Percentiles rank a stretch among this genome's conserved stretches.
These are phyloP conservation scores for Hyaloperonospora brassicae DNA, from an alignment of 352 stramenopile species.

Conservation along the genomic window DNA sequence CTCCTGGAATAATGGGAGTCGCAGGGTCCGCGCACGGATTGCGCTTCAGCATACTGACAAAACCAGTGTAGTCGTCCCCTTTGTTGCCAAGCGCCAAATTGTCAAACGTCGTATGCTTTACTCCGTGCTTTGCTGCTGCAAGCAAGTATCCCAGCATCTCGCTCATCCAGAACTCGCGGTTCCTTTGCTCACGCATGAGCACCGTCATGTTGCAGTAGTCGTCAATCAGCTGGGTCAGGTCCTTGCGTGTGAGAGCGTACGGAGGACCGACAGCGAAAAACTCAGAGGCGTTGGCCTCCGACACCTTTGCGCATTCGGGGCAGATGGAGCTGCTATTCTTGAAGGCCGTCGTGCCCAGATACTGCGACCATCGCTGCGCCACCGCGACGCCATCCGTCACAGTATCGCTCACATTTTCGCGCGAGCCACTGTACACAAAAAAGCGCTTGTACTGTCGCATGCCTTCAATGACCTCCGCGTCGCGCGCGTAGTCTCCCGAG, in stretches of 20 bases:
- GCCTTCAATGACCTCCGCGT: constrained; percentile 60
- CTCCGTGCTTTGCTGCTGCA: constrained; percentile 48
- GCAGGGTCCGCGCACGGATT: constrained; percentile 54
- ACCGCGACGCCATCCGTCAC: constrained; percentile 42
- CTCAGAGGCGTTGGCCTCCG: constrained; percentile 33
- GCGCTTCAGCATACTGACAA: constrained; percentile 43
- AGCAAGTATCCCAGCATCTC: constrained; percentile 58
- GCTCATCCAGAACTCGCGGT: constrained; percentile 31
- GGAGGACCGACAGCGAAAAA: constrained; percentile 51
- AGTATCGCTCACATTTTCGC: constrained; percentile 33
- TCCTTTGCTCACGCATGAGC: constrained; percentile 32
- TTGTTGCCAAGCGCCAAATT: constrained; percentile 57
- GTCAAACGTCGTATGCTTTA: constrained; percentile 67
- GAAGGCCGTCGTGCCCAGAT: constrained; percentile 28
- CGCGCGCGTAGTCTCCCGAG: constrained; percentile 47
- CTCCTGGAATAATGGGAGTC: constrained; percentile 33
- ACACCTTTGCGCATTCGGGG: constrained; percentile 40
- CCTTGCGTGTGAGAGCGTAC: constrained; percentile 47
- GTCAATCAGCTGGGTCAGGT: constrained; percentile 44
- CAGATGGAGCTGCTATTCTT: constrained; percentile 47
- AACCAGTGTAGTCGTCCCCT: constrained; percentile 50
- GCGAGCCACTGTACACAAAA: constrained; percentile 63
- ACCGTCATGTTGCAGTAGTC: constrained; percentile 65
- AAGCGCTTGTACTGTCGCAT: constrained; percentile 77
- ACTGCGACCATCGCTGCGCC: constrained; percentile 43